Base-by-base conservation (phyloP, 805 yeast species). In the Barnettozyma pratensis region DNA sequence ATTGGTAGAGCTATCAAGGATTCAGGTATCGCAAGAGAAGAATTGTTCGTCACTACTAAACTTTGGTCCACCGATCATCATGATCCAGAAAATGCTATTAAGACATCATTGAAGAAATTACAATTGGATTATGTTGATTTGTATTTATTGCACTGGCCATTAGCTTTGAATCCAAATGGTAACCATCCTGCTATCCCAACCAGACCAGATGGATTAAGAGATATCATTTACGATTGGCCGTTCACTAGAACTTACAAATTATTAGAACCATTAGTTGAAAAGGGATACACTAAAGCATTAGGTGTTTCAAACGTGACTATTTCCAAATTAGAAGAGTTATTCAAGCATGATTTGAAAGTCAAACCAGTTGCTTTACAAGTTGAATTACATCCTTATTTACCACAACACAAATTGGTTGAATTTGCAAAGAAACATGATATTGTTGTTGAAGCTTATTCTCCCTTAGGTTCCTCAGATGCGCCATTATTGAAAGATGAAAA, bases 131-230 rank as follows among this genome's bases (percentile, higher is more conserved):
- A 88, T 59, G 83, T 88, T 46, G 96, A 88, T 62, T 70, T 87
- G 50, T 81, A 82, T 61, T 73, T 88, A 60, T 75, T 87, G 63
- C 96, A 88, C 67, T 88, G 95, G 95, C 96, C 96, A 7, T 75
- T 77, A 32, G 71, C 83, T 28, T 42, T 36, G 25, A 46, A 47
- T 37, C 61, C 28, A 53, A 63, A 40, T 39, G 71, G 69, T 5
- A 49, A 57, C 25, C 47, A 64, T 5, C 57, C 57, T 7, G 58
- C 63, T 41, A 50, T 64, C 47, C 80, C 81, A 37, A 52, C 56
- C 14, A 58, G 59, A 41, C 66, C 67, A 26, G 73, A 69, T 47
- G 74, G 75, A 35, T 51, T 61, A 6, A 65, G 71, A 45, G 77
- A 72, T 55, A 54, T 64, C 28, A 74, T 71, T 48, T 45, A 46